Evolutionary conservation across 2,329 filamentous ascomycete genomes (phyloP).

Genomic region (Sclerotinia spermophila): DNA sequence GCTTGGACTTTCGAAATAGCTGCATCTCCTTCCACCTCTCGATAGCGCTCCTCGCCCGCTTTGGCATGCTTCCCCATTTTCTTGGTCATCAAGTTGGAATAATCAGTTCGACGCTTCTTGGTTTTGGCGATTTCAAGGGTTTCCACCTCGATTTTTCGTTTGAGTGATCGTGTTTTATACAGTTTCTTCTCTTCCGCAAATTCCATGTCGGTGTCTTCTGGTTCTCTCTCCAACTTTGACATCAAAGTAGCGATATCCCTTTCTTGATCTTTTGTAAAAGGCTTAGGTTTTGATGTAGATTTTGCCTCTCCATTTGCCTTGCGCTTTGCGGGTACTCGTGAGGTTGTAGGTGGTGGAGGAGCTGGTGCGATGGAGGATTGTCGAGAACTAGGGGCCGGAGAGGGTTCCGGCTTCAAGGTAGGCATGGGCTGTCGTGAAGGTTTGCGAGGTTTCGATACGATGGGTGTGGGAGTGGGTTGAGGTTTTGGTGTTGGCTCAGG

Average conservation of each 20-base stretch:
- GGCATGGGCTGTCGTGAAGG: constrained; percentile 29
- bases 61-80: constrained; percentile 67
- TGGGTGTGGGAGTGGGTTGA: constrained; percentile 18
- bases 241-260: constrained; percentile 68
- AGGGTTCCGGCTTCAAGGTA: constrained; percentile 26
- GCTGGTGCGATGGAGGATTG: constrained; percentile 47
- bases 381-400: constrained; percentile 38
- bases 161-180: constrained; percentile 57
- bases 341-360: constrained; percentile 42
- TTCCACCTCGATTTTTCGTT: constrained; percentile 66
- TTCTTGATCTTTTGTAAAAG: constrained; percentile 55
- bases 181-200: constrained; percentile 48
- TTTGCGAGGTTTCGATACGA: constrained; percentile 30
- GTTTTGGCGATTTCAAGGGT: constrained; percentile 60
- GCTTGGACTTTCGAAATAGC: constrained; percentile 85
- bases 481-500: constrained; percentile 52
- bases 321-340: constrained; percentile 43
- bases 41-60: constrained; percentile 71
- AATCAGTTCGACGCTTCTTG: constrained; percentile 60
- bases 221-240: constrained; percentile 54
- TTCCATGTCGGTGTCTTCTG: constrained; percentile 55
- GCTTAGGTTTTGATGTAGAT: constrained; percentile 45
- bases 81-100: constrained; percentile 52
- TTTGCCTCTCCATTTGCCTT: constrained; percentile 51
- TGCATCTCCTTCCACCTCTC: constrained; percentile 71